Evolutionary conservation across 1,284 basidiomycete genomes (phyloP).

Genomic region (Ustilago bromivora): DNA sequence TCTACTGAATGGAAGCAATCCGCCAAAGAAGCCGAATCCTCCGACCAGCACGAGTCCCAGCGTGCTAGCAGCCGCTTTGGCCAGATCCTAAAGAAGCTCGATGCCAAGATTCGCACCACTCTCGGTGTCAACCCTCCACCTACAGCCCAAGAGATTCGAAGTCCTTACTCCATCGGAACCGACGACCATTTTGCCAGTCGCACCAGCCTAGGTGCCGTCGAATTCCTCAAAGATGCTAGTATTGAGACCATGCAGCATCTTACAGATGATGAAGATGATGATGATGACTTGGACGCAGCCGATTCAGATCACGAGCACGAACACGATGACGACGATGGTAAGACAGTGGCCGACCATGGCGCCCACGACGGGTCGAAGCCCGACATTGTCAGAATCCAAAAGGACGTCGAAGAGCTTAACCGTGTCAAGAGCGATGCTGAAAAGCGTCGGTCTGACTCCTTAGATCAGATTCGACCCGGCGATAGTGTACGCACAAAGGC

Average conservation of each 20-base stretch:
- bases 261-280: conserved; percentile 35
- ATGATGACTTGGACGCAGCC: conserved; percentile 9
- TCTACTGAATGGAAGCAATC: conserved; percentile 35
- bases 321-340: conserved; percentile 18
- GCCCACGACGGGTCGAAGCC: background rate
- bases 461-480: conserved; percentile 20
- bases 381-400: conserved; percentile 10
- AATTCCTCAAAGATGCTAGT: conserved; percentile 46
- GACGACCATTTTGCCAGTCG: conserved; percentile 36
- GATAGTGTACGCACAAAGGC: conserved; percentile 22
- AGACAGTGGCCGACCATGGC: conserved; percentile 15
- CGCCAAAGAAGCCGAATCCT: conserved; percentile 23
- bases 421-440: conserved; percentile 14
- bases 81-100: conserved; percentile 35
- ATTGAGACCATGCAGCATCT: conserved; percentile 39
- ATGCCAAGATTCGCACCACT: conserved; percentile 32
- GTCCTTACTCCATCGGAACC: conserved; percentile 41
- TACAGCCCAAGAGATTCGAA: conserved; percentile 27
- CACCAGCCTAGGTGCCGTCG: conserved; percentile 24
- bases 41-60: conserved; percentile 25
- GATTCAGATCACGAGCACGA: conserved; percentile 11
- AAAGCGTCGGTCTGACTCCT: conserved; percentile 27
- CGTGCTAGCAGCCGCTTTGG: conserved; percentile 21
- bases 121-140: conserved; percentile 38
- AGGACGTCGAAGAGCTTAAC: conserved; percentile 10